phyloP scores from a whole-genome alignment of 1,284 basidiomycete genomes.

The Ceratobasidium sp. region DNA sequence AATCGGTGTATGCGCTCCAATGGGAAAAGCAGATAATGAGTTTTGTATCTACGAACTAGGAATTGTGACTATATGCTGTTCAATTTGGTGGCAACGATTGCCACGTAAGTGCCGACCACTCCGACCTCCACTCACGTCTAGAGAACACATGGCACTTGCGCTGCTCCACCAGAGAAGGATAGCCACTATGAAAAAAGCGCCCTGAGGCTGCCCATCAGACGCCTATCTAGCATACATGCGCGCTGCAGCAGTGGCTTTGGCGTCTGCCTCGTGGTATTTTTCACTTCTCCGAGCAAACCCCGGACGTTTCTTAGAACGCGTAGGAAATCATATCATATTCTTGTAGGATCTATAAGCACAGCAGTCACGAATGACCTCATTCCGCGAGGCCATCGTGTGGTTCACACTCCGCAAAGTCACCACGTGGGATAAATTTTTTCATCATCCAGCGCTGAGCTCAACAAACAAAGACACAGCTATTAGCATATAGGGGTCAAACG shows the following conservation, averaged over 20 bases:
- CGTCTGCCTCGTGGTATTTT: conserved; percentile 5
- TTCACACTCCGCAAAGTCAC: neutral
- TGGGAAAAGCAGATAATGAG: too few species aligned
- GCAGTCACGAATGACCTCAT: conserved; percentile 2
- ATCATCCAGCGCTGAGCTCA: neutral
- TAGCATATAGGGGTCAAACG: neutral
- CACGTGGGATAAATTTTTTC: neutral
- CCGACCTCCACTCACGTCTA: too few species aligned
- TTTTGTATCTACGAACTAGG: too few species aligned
- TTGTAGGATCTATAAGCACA: too few species aligned
- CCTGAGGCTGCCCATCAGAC: neutral
- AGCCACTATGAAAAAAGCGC: neutral
- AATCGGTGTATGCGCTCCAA: too few species aligned
- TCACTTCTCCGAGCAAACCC: neutral
- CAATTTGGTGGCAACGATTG: too few species aligned
- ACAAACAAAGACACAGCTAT: neutral
- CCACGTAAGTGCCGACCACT: too few species aligned
- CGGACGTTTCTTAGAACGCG: conserved; percentile 10
- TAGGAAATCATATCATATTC: neutral
- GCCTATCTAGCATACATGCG: neutral
- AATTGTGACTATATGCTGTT: too few species aligned
- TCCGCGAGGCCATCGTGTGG: neutral
- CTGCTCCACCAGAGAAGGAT: neutral
- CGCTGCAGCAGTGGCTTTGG: neutral
- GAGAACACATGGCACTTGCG: neutral